Base-by-base conservation (phyloP, 768 basidiomycete species). In the Butyriboletus loyo region DNA sequence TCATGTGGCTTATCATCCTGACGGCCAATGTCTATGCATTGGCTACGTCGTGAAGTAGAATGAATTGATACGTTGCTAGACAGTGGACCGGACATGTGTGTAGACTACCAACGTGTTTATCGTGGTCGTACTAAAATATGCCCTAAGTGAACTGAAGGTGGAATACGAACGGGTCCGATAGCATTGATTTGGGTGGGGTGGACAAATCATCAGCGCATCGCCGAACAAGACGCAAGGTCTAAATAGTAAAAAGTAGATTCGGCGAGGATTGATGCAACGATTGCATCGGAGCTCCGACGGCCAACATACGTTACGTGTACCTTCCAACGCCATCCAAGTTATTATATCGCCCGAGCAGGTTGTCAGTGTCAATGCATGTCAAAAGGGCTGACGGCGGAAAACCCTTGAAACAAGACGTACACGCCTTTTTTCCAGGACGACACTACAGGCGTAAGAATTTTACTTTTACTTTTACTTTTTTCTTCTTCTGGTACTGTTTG, bases 1-100 rank as follows among this genome's bases (percentile, higher is more conserved):
- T 71, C 17, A 81, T 92, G 28, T 92, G 85, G 77, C 58, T 84
- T 11, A 57, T 91, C 6, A 74, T 93, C 22, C 66, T 86, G 8
- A 70, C 79, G 8, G 92, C 91, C 25, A 92, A 95, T 60, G 61
- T 80, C 28, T 94, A 93, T 65, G 90, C 86, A 5, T 75, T 95
- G 52, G 76, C 84, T 11, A 77, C 77, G 35, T 70, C 92, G 38
- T 66, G 54, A 50, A 38, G 19, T 10, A 15, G 15, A 15, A 22
- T 22, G 6, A 1, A n/a, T 31, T 5, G 1, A 21, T 49, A 10
- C 9, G n/a, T n/a, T n/a, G n/a, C 25, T 21, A 15, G 15, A n/a
- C n/a, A n/a, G n/a, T n/a, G n/a, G n/a, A n/a, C n/a, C n/a, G n/a
- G n/a, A n/a, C n/a, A n/a, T n/a, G n/a, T n/a, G n/a, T n/a, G n/a